Evolutionary conservation across 345 rosid genomes (phyloP).

Genomic region (Limnanthes douglasii): DNA sequence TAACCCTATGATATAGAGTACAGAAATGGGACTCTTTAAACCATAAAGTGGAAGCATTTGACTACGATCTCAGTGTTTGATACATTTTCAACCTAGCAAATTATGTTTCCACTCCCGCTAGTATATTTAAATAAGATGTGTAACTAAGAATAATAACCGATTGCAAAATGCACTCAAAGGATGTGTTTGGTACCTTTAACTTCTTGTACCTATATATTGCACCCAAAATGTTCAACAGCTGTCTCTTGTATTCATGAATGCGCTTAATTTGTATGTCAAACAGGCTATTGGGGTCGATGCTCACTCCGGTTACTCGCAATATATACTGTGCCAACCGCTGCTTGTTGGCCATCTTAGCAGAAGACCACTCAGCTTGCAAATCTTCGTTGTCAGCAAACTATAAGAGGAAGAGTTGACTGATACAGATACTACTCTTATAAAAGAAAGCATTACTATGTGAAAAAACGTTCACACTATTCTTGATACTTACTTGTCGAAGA

Average conservation of each 20-base stretch:
- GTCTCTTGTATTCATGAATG: slow-evolving; percentile 97
- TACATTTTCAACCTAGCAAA: background rate
- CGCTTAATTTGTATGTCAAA: slow-evolving; percentile 98
- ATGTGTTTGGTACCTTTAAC: slow-evolving; percentile 47
- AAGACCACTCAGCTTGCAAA: slow-evolving; percentile 79
- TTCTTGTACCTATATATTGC: slow-evolving; percentile 78
- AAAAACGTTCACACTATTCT: background rate
- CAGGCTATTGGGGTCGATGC: slow-evolving; percentile 62
- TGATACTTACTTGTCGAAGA: slow-evolving; percentile 54
- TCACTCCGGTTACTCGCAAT: slow-evolving; percentile 61
- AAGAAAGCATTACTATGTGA: background rate
- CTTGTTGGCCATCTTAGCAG: slow-evolving; percentile 89
- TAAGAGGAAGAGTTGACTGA: slow-evolving; percentile 15
- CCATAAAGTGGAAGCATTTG: background rate
- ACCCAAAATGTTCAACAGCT: slow-evolving; percentile 82
- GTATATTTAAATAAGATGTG: background rate
- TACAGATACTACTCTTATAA: slow-evolving; percentile 3
- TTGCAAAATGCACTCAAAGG: background rate
- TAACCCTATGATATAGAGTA: too few species aligned
- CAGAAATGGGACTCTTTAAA: too few species aligned
- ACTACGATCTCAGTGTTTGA: background rate
- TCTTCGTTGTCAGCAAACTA: slow-evolving; percentile 70
- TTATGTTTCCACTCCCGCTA: background rate
- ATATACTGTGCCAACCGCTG: slow-evolving; percentile 61
- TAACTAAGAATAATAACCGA: background rate